Conservation (phyloP, 2,329 filamentous ascomycete species). For the Pseudocercospora fijiensis region DNA sequence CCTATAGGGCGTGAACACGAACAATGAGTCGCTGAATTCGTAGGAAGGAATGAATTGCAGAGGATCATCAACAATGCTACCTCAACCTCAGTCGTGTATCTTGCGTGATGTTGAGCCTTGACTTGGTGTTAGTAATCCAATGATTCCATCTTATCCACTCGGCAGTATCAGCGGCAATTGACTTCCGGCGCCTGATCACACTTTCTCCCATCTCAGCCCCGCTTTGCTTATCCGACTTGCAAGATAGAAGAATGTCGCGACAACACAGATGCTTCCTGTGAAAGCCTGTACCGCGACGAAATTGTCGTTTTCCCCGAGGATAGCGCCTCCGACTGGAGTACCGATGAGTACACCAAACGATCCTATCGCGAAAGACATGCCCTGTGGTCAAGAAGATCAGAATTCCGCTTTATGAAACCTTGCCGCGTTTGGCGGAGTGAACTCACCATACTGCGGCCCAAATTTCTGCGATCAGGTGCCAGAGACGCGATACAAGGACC, state of each 20-base stretch:
- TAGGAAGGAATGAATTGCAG: neutral
- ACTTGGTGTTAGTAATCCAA: neutral
- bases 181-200: neutral
- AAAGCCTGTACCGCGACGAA: conserved; percentile 29
- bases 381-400: neutral
- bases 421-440: neutral
- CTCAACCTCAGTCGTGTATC: neutral
- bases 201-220: neutral
- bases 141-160: neutral
- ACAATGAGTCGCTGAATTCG: neutral
- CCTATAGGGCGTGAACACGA: neutral
- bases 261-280: neutral
- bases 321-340: conserved; percentile 34
- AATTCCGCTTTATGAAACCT: neutral
- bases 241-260: neutral
- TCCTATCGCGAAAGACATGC: conserved; percentile 33
- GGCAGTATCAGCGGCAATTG: neutral
- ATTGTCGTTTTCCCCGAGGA: conserved; percentile 22
- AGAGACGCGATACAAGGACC: neutral
- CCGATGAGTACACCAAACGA: conserved; percentile 35
- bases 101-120: neutral
- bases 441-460: conserved; percentile 17
- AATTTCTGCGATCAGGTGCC: neutral
- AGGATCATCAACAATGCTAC: neutral
- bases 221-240: neutral